Conservation (phyloP, 805 yeast species). For the Wickerhamia fluorescens region DNA sequence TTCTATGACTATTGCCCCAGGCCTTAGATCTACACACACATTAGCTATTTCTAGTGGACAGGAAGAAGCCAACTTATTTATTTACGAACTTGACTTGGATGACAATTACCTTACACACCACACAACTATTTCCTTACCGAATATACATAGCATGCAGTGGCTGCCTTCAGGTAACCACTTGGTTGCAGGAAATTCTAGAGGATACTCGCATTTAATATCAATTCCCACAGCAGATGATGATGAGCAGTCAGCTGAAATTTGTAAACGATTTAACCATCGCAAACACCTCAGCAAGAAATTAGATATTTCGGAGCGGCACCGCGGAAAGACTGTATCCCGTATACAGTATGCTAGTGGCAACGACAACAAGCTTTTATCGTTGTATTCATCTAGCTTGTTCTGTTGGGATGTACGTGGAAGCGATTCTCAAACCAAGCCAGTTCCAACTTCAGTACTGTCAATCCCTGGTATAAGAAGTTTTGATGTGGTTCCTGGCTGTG, state of each 20-base stretch:
- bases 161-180: slow-evolving; percentile 37
- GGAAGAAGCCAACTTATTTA: slow-evolving; percentile 38
- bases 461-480: slow-evolving; percentile 45
- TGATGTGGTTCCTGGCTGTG: slow-evolving; percentile 34
- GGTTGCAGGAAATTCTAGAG: slow-evolving; percentile 72
- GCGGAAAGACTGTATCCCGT: slow-evolving; percentile 18
- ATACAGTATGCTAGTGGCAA: slow-evolving; percentile 22
- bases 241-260: slow-evolving; percentile 57
- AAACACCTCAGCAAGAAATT: slow-evolving; percentile 45
- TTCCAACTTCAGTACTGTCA: slow-evolving; percentile 49
- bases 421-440: slow-evolving; percentile 32
- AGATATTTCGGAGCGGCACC: slow-evolving; percentile 7
- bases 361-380: slow-evolving; percentile 46
- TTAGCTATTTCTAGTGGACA: slow-evolving; percentile 50
- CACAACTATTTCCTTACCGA: slow-evolving; percentile 52
- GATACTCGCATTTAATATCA: slow-evolving; percentile 64
- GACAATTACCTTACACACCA: slow-evolving; percentile 45
- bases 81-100: slow-evolving; percentile 39
- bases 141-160: slow-evolving; percentile 50
- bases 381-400: slow-evolving; percentile 64
- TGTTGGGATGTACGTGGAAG: slow-evolving; percentile 66
- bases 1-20: slow-evolving; percentile 26
- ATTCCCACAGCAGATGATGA: slow-evolving; percentile 45
- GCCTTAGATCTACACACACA: slow-evolving; percentile 9
- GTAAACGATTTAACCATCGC: slow-evolving; percentile 72